Conservation (phyloP, 139 green algal species). For the Asterochloris sp. region DNA sequence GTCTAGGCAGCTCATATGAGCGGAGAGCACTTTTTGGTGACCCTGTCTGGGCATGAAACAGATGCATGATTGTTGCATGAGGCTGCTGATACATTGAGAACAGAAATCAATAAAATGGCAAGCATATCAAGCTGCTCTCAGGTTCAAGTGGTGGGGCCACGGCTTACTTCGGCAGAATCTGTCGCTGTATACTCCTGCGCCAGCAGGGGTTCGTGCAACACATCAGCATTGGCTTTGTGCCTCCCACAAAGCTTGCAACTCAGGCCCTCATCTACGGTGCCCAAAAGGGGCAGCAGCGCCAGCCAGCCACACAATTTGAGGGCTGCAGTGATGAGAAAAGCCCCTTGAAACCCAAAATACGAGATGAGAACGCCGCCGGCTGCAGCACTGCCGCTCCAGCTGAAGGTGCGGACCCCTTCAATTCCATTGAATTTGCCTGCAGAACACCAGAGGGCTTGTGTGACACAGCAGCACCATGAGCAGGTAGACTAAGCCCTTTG, state of each 20-base stretch:
- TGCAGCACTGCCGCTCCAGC: constrained; percentile 39
- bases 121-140: too few species aligned
- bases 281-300: constrained; percentile 18
- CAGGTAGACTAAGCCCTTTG: neutral
- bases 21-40: too few species aligned
- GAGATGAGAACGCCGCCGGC: constrained; percentile 41
- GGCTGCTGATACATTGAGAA: too few species aligned
- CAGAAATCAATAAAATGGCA: too few species aligned
- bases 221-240: neutral
- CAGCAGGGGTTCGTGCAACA: neutral
- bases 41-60: too few species aligned
- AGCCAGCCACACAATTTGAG: constrained; percentile 34
- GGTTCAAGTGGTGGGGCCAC: too few species aligned
- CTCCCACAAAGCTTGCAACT: neutral
- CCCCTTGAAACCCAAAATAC: constrained; percentile 31
- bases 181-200: too few species aligned
- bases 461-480: neutral
- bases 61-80: too few species aligned
- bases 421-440: constrained; percentile 39
- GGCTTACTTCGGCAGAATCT: too few species aligned
- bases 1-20: too few species aligned
- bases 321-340: constrained; percentile 41
- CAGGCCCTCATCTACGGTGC: constrained; percentile 9
- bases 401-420: constrained; percentile 42
- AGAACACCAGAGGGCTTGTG: neutral